Evolutionary conservation across 768 basidiomycete genomes (phyloP), one percentile per base, ranked within the genome.

Genomic region (Imleria badia): DNA sequence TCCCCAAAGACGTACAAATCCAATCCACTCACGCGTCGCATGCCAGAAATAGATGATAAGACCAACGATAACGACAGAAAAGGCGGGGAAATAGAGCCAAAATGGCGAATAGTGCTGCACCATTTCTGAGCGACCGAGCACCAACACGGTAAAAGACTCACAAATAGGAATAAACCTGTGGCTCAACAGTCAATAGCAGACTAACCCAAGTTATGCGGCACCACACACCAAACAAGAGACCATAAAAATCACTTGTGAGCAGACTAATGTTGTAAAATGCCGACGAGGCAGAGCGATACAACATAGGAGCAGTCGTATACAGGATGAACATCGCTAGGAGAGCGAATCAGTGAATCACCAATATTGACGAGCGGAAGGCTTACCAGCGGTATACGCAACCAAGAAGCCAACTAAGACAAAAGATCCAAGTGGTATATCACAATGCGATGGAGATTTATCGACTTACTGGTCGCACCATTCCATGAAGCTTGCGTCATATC

Each of bases 21-120:
- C 33, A 45, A 48, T 34, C 20, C 19, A 79, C 91, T 64, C 74
- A 92, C 91, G 91, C 34, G 86, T 85, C 8, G 86, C 81, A 68
- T 81, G 75, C 91, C 92, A 94, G 76, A 94, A 94, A 72, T 94
- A 94, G 35, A 86, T 80, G 63, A 94, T 74, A 6, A 94, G 79
- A 4, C 92, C 92, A 13, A 74, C 33, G 41, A 94, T 67, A 56
- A 92, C 83, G 14, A 93, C 76, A 1, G 71, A 78, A 63, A 88
- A 94, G 0, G 92, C 80, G 56, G 86, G 74, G 72, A 94, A 94
- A 77, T 94, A 94, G 15, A 94, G 79, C 91, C 91, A 94, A 76
- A 82, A 94, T 5, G 92, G 92, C 41, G 74, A 70, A 74, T 82
- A 93, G 60, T 91, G 86, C 91, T 93, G 59, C 49, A 53, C 35